Evolutionary conservation across 2,329 filamentous ascomycete species (phyloP).

Genomic region (Ophiocordyceps camponoti-saundersi): DNA sequence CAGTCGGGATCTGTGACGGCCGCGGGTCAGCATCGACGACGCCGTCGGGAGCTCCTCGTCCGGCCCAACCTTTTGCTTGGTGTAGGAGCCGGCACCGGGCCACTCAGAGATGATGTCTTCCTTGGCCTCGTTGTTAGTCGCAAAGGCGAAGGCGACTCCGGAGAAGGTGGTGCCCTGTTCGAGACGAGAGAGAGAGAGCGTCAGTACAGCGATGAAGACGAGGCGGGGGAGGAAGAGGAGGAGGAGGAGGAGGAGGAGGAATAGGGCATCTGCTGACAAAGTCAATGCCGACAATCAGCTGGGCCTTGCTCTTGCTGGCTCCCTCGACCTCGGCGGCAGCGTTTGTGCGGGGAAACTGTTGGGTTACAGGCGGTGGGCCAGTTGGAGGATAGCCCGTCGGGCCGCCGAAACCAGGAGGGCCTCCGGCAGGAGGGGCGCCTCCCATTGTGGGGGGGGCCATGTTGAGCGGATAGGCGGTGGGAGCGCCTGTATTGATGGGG

Average conservation of each 20-base stretch:
- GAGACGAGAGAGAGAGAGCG: not conserved
- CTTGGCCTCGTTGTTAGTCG: constrained; percentile 91
- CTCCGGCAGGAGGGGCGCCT: constrained; percentile 21
- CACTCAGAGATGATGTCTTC: constrained; percentile 99
- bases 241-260: not conserved
- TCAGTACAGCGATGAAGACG: not conserved
- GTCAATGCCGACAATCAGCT: constrained; percentile 96
- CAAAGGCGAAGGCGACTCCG: constrained; percentile 91
- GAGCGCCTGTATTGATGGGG: constrained; percentile 48
- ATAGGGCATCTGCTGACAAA: constrained; percentile 50
- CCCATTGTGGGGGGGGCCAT: constrained; percentile 20
- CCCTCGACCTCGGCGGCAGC: constrained; percentile 65
- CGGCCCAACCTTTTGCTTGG: constrained; percentile 76
- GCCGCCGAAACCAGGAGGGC: constrained; percentile 25
- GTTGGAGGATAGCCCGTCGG: constrained; percentile 29
- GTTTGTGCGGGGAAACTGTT: constrained; percentile 25
- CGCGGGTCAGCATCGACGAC: not conserved
- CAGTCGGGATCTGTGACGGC: constrained; percentile 69
- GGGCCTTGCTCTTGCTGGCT: constrained; percentile 78
- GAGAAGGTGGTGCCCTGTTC: constrained; percentile 87
- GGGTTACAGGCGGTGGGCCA: constrained; percentile 23
- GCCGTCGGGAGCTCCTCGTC: not conserved
- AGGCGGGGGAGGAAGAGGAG: no score
- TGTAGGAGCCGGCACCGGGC: constrained; percentile 93
- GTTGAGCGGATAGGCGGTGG: constrained; percentile 42